These are phyloP conservation scores for Cladosporium sp. DNA, from an alignment of 2,329 filamentous ascomycete species.

Conservation along the genomic window DNA sequence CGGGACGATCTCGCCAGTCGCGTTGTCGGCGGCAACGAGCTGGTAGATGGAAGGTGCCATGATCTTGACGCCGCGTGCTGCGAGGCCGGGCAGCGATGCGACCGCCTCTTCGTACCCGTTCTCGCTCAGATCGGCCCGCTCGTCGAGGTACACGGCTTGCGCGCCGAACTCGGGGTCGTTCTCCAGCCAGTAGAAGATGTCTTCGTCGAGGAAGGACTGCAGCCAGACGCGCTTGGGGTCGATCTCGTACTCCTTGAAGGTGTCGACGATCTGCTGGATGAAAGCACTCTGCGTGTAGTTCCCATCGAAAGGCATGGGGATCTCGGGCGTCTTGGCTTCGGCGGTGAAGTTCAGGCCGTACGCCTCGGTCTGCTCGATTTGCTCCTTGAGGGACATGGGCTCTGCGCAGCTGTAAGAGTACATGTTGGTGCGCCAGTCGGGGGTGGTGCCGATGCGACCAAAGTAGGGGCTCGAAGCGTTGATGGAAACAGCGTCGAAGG, in stretches of 20 bases:
- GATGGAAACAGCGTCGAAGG: constrained; percentile 56
- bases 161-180: constrained; percentile 56
- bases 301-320: constrained; percentile 65
- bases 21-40: constrained; percentile 48
- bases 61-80: constrained; percentile 56
- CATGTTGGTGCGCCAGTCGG: constrained; percentile 60
- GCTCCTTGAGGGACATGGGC: constrained; percentile 58
- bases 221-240: constrained; percentile 53
- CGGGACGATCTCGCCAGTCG: constrained; percentile 55
- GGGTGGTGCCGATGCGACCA: constrained; percentile 40
- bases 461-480: constrained; percentile 55
- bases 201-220: constrained; percentile 57
- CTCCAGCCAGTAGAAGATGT: constrained; percentile 62
- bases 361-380: constrained; percentile 55
- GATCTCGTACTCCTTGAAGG: constrained; percentile 53
- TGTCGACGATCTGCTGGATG: constrained; percentile 61
- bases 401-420: constrained; percentile 59
- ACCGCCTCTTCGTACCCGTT: constrained; percentile 52
- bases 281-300: constrained; percentile 63
- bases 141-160: constrained; percentile 63
- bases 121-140: constrained; percentile 51
- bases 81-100: constrained; percentile 53
- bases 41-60: constrained; percentile 62
- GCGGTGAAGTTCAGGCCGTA: constrained; percentile 56
- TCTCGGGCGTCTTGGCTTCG: constrained; percentile 62